These are phyloP conservation scores for Huntiella moniliformis DNA, from an alignment of 2,329 filamentous ascomycete genomes.

Conservation along the genomic window DNA sequence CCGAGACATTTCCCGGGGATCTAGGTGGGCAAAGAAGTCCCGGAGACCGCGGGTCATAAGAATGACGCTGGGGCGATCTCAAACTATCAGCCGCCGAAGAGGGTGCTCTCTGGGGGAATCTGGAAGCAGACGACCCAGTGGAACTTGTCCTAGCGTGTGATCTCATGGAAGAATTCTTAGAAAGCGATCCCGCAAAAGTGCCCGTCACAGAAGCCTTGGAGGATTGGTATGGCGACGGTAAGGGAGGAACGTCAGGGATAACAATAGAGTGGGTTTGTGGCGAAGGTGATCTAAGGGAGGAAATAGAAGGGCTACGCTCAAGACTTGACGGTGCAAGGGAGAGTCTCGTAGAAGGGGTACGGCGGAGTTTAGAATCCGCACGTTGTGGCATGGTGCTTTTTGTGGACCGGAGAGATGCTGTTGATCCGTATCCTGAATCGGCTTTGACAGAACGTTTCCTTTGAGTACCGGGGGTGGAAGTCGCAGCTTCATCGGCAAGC, in stretches of 20 bases:
- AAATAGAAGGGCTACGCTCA: constrained; percentile 4
- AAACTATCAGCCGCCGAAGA: neutral
- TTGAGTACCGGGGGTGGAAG: constrained; percentile 19
- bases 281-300: neutral
- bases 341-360: neutral
- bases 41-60: constrained; percentile 4
- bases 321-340: constrained; percentile 5
- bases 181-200: neutral
- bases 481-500: constrained; percentile 26
- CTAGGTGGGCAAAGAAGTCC: constrained; percentile 2
- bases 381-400: too few relatives aligned
- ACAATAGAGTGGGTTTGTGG: constrained; percentile 3
- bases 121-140: neutral
- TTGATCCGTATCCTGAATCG: constrained; percentile 44
- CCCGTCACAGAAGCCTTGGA: neutral
- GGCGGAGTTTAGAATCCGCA: too few relatives aligned
- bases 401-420: constrained; percentile 33
- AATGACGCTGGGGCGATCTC: constrained; percentile 3
- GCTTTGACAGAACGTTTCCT: constrained; percentile 31
- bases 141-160: constrained; percentile 7
- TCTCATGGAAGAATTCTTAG: constrained; percentile 3
- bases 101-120: neutral
- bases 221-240: constrained; percentile 1
- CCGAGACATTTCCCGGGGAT: neutral
- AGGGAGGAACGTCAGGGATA: constrained; percentile 5